Evolutionary conservation across 2,329 filamentous ascomycete species (phyloP), one percentile per base, ranked within the genome.

Genomic region (Penicillium rolfsii): DNA sequence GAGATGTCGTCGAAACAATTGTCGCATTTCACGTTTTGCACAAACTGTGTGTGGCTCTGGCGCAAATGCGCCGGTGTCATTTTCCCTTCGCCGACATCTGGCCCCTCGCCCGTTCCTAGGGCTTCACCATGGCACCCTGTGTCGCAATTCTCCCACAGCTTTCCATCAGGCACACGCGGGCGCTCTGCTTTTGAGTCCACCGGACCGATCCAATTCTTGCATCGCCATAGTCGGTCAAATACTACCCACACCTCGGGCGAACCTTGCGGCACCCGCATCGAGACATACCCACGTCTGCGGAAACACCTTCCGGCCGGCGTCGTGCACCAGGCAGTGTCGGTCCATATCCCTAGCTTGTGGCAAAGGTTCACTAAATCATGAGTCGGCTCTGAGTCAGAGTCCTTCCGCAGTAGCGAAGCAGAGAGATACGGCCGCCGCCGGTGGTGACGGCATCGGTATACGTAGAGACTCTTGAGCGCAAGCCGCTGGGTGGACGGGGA

Each of bases 401-500:
- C 84, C 66, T 83, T 79, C 55, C 84, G 80, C 43, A 80, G 71
- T 41, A 86, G 76, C 7, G 83, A 85, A 16, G 81, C 80, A 4
- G 84, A 82, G 3, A 87, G 79, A 70, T 87, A 87, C 9, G 85
- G 85, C 49, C 85, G 78, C 63, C 85, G 80, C 65, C 85, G 80
- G 68, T 87, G 85, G 69, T 87, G 85, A n/a, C 85, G 82, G 66
- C 85, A 87, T 59, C 85, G 82, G 71, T 87, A 87, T 1, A 84
- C 83, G 68, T 87, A 87, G 8, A 87, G 77, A 70, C 83, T 86
- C 73, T 83, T 85, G 58, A 87, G 78, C 5, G 83, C 83, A 43
- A 86, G 80, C 33, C 69, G 71, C 50, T 78, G 75, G 35, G 71
- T 75, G 22, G 68, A 62, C 5, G 70, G 66, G 8, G 71, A 71